Evolutionary conservation across 2,329 filamentous ascomycete genomes (phyloP).

Genomic region (Cladosporium sp.): DNA sequence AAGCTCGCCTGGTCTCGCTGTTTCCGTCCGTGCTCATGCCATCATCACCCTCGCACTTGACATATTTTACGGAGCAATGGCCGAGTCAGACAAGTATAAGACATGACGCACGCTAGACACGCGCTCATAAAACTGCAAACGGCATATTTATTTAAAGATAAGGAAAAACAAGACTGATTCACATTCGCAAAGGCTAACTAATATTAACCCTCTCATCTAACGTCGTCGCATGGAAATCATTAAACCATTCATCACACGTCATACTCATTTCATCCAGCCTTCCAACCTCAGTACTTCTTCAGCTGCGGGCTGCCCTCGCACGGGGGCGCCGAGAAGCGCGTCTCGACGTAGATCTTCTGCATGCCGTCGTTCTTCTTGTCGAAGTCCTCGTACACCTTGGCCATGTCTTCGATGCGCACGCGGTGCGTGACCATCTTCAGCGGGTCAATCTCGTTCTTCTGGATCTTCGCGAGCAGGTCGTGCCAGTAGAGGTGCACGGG

Average conservation of each 20-base stretch:
- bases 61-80: background rate
- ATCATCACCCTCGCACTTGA: background rate
- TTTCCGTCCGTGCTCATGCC: background rate
- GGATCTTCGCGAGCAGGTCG: conserved; percentile 68
- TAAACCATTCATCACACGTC: background rate
- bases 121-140: background rate
- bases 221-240: background rate
- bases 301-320: conserved; percentile 48
- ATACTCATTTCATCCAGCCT: background rate
- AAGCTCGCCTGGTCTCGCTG: background rate
- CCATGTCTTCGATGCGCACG: conserved; percentile 54
- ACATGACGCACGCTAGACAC: background rate
- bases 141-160: background rate
- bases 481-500: conserved; percentile 86
- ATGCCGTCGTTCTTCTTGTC: conserved; percentile 72
- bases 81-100: background rate
- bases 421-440: conserved; percentile 80
- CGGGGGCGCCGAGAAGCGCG: conserved; percentile 56
- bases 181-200: background rate
- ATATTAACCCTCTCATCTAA: background rate
- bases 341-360: conserved; percentile 76
- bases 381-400: conserved; percentile 58
- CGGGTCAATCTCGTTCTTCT: conserved; percentile 69
- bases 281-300: conserved; percentile 11
- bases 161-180: background rate